These are phyloP conservation scores for Globisporangium radiosum DNA, from an alignment of 352 stramenopile species.

Conservation along the genomic window DNA sequence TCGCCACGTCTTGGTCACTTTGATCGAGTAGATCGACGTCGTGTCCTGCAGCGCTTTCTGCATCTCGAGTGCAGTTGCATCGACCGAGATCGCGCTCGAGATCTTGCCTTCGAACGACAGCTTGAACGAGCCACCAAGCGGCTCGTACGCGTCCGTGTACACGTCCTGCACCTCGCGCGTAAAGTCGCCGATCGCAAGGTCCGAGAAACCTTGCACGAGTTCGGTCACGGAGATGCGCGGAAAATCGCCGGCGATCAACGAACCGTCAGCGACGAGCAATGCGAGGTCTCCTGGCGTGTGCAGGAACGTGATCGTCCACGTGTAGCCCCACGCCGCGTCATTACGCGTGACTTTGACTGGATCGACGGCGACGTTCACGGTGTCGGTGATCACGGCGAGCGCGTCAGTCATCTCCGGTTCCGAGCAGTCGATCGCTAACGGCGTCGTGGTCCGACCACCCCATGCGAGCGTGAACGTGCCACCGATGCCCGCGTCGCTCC, in stretches of 20 bases:
- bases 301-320: conserved; percentile 91
- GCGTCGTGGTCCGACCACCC: conserved; percentile 69
- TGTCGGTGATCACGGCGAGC: conserved; percentile 75
- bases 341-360: conserved; percentile 69
- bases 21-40: conserved; percentile 82
- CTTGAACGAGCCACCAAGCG: conserved; percentile 76
- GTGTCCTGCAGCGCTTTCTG: conserved; percentile 71
- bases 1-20: conserved; percentile 44
- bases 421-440: conserved; percentile 67
- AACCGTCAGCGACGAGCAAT: conserved; percentile 72
- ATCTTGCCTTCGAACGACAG: conserved; percentile 88
- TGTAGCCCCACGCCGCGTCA: conserved; percentile 76
- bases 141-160: conserved; percentile 45
- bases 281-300: conserved; percentile 86
- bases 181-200: conserved; percentile 90
- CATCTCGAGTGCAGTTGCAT: conserved; percentile 80
- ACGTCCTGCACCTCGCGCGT: conserved; percentile 93
- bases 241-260: conserved; percentile 84
- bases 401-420: conserved; percentile 63
- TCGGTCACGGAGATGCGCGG: conserved; percentile 79
- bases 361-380: conserved; percentile 57
- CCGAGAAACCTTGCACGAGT: conserved; percentile 61
- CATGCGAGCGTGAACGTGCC: conserved; percentile 92
- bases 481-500: conserved; percentile 49
- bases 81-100: conserved; percentile 61